Evolutionary conservation across 2,329 filamentous ascomycete genomes (phyloP), one percentile per base, ranked within the genome.

Genomic region (Trichoderma koningiopsis): DNA sequence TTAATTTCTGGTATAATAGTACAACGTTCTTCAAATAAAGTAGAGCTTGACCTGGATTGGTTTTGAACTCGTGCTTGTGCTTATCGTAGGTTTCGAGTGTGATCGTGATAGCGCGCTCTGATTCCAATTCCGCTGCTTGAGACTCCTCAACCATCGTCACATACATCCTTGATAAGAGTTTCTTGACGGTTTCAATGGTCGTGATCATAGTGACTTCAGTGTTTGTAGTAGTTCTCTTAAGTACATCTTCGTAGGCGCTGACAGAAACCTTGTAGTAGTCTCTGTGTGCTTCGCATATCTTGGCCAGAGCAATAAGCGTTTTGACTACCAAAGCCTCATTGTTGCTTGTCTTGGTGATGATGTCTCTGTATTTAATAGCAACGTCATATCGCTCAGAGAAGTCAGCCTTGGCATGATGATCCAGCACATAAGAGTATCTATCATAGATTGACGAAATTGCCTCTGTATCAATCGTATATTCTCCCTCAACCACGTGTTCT

Each of bases 161-260:
- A 64, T 86, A 86, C 22, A 86, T 73, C 73, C 80, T 82, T 2
- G 84, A 83, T 29, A 86, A 77, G 10, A 83, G 81, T 71, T 82
- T 84, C 75, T 84, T 86, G 72, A 86, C 80, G 0, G 79, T 83
- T 24, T 79, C 79, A 14, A 84, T 73, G 1, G 81, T 80, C 0
- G 78, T 79, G 74, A 75, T 71, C 0, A 70, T 75, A 29, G 43
- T 52, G 7, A 40, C 47, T 5, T 31, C 22, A 5, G 58, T 49
- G 37, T 61, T 27, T 52, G 59, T 62, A 10, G 13, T 62, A 1
- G 49, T 4, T 6, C 22, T 62, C 19, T 62, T 40, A 14, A 62
- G 59, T 1, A 52, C 77, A 69, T 83, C 78, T 68, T 84, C 83
- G 70, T 85, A 86, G 35, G 84, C 77, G 0, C 74, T 73, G 55